Evolutionary conservation across 129 eudicot species (phyloP).

Genomic region (Silybum marianum): DNA sequence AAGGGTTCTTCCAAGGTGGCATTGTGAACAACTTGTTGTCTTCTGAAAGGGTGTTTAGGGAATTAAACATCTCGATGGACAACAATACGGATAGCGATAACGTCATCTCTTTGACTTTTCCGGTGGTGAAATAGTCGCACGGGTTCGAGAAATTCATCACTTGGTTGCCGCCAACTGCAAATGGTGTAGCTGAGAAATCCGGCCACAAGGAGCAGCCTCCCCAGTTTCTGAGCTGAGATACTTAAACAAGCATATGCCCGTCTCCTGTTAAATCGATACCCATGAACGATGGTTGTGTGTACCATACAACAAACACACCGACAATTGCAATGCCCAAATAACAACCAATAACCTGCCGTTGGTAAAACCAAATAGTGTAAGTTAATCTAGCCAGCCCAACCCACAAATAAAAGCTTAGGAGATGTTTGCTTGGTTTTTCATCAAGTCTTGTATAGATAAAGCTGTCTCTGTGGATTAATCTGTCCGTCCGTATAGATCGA

Average conservation of each 20-base stretch:
- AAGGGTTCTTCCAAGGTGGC: slow-evolving; percentile 86
- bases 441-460: too few relatives aligned
- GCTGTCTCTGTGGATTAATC: too few relatives aligned
- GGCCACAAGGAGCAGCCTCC: slow-evolving; percentile 74
- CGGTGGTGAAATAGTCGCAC: slow-evolving; percentile 70
- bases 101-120: slow-evolving; percentile 78
- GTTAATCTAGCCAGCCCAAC: too few relatives aligned
- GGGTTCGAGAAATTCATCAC: slow-evolving; percentile 57
- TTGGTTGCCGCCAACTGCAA: slow-evolving; percentile 47
- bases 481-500: too few relatives aligned
- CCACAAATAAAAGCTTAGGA: too few relatives aligned
- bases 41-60: slow-evolving; percentile 78
- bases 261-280: slow-evolving; percentile 68
- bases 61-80: slow-evolving; percentile 78
- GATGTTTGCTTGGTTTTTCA: too few relatives aligned
- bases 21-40: slow-evolving; percentile 62
- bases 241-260: slow-evolving; percentile 72
- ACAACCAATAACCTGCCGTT: slow-evolving; percentile 78
- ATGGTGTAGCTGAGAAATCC: slow-evolving; percentile 67
- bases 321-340: slow-evolving; percentile 89
- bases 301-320: slow-evolving; percentile 80
- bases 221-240: slow-evolving; percentile 81
- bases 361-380: too few relatives aligned
- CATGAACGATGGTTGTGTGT: slow-evolving; percentile 71
- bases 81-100: slow-evolving; percentile 72